Conservation (phyloP, 192 early-diverging fungal genomes). For the Umbelopsis isabellina region DNA sequence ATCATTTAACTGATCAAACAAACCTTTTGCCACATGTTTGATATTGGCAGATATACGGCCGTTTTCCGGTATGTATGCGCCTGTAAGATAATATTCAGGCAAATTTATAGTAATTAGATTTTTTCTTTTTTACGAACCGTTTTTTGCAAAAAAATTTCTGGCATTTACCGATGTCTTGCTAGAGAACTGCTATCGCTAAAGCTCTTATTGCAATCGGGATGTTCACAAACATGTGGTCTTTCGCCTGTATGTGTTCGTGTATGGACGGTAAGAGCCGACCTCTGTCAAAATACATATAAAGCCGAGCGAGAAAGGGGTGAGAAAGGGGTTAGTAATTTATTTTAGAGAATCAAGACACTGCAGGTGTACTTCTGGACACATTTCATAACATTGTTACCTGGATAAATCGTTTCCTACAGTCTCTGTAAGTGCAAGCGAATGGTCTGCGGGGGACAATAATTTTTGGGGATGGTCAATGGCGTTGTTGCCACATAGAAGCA, state of each 20-base stretch:
- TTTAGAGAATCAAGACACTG: not conserved
- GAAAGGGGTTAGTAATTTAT: not conserved
- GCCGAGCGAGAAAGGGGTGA: not conserved
- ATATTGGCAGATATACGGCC: conserved; percentile 54
- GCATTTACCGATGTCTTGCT: conserved; percentile 61
- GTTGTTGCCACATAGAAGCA: not conserved
- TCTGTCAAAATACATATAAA: conserved; percentile 39
- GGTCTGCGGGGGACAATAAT: conserved; percentile 43
- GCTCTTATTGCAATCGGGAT: conserved; percentile 70
- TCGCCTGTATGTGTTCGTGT: conserved; percentile 75
- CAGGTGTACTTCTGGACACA: not conserved
- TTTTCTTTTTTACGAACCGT: conserved; percentile 21
- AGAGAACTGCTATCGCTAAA: conserved; percentile 79
- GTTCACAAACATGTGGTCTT: conserved; percentile 66
- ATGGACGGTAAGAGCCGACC: conserved; percentile 80
- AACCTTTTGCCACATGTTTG: conserved; percentile 54
- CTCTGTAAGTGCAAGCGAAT: conserved; percentile 60
- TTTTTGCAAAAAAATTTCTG: conserved; percentile 59
- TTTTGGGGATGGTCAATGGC: not conserved
- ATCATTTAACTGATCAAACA: not conserved
- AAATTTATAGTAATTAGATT: not conserved
- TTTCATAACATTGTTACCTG: conserved; percentile 35
- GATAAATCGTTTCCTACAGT: conserved; percentile 80
- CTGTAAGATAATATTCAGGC: not conserved
- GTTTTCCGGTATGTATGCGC: conserved; percentile 71